Percentiles rank a stretch among this genome's conserved stretches.
These are phyloP conservation scores for Botrytis paeoniae DNA, from an alignment of 2,329 filamentous ascomycete genomes.

Conservation along the genomic window DNA sequence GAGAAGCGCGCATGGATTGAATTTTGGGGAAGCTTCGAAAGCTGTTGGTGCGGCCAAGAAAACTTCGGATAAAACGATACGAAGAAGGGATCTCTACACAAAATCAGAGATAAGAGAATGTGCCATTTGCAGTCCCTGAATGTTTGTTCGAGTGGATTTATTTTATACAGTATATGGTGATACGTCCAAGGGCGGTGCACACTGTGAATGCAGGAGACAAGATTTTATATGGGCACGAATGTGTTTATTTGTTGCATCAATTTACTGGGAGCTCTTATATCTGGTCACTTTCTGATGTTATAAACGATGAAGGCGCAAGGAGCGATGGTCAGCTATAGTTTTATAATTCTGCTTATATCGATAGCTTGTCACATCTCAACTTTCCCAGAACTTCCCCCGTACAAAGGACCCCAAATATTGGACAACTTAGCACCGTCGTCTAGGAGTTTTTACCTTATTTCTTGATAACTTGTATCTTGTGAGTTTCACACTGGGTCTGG, in stretches of 20 bases:
- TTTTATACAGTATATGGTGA: neutral
- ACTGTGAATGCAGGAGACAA: neutral
- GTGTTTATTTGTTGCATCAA: neutral
- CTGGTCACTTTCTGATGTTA: neutral
- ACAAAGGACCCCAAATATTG: neutral
- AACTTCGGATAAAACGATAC: neutral
- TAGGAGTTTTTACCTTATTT: neutral
- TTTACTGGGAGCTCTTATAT: neutral
- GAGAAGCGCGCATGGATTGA: neutral
- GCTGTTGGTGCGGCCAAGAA: neutral
- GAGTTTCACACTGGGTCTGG: neutral
- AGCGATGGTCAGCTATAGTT: neutral
- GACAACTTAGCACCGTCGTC: neutral
- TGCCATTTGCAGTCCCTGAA: neutral
- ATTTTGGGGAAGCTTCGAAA: neutral
- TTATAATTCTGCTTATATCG: neutral
- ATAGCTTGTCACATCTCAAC: neutral
- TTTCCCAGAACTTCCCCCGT: neutral
- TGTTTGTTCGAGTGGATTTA: neutral
- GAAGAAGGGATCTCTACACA: neutral
- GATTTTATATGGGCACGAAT: neutral
- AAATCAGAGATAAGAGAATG: neutral
- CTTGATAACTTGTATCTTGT: neutral
- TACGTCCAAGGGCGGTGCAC: neutral
- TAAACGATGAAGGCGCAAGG: neutral